Evolutionary conservation across 305 asterid species (phyloP), one percentile per base, ranked within the genome.

Genomic region (Fraxinus platypoda): DNA sequence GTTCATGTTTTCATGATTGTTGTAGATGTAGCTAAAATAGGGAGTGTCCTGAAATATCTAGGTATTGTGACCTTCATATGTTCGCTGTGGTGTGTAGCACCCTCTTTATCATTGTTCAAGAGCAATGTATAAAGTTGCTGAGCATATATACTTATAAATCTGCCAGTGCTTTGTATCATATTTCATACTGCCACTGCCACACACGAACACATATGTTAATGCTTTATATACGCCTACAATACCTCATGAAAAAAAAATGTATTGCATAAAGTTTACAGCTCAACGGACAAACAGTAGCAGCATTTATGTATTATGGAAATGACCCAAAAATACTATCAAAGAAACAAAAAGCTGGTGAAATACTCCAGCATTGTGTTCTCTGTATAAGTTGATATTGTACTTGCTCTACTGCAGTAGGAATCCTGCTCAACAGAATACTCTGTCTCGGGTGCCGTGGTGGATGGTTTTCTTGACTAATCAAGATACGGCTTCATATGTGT

Each of bases 401-500:
- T 68, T 70, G 72, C 72, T 62, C 72, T 62, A 23, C 72, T 26
- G 34, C 34, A 26, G 12, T 31, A 66, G 73, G 19, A 26, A 66
- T 66, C 19, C 3, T 66, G 35, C 26, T 59, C 34, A 25, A 30
- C 19, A 49, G 80, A 76, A 23, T 76, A 76, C 49, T 64, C 57
- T 75, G 11, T 21, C 57, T 30, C 30, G 78, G 59, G 66, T 25
- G 62, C 31, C 54, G 19, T 11, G 34, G 19, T 26, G 31, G 72
- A 62, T 70, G 19, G 21, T 15, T 30, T 66, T 31, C 41, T 37
- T 37, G 31, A 28, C 59, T 59, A 80, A 77, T 91, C 88, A 90
- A 84, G 91, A 85, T 72, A 88, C 68, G 76, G 78, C 81, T 28
- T 87, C 86, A 78, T 82, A 81, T 12, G 92, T 79, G 30, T 85